A percentile compares a stretch with the other conserved stretches of the same genome.
These are phyloP conservation scores for Paxillus rubicundulus DNA, from an alignment of 768 basidiomycete genomes.

Conservation along the genomic window DNA sequence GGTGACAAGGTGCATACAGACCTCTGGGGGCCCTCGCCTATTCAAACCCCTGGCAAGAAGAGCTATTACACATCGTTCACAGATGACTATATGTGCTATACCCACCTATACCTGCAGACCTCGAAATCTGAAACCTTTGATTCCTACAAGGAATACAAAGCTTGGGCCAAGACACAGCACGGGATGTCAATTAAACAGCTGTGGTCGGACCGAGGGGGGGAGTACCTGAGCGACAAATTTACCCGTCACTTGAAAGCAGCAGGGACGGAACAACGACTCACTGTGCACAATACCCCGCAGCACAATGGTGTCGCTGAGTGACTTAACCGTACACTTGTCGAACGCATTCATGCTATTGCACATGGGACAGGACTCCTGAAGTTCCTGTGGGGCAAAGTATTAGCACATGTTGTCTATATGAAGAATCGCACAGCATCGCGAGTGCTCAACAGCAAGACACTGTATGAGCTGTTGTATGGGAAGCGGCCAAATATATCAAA, in stretches of 20 bases:
- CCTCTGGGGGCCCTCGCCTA: slow-evolving; percentile 25
- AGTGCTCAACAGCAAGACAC: not conserved
- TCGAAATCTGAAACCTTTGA: not conserved
- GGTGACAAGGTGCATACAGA: slow-evolving; percentile 18
- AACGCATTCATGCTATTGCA: too few relatives aligned
- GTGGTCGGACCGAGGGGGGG: not conserved
- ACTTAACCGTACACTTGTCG: too few relatives aligned
- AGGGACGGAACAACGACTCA: not conserved
- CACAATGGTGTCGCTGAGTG: too few relatives aligned
- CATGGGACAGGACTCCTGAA: too few relatives aligned
- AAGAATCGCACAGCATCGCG: too few relatives aligned
- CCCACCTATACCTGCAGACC: too few relatives aligned
- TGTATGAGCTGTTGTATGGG: slow-evolving; percentile 1
- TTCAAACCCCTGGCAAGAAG: slow-evolving; percentile 14
- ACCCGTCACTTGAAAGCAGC: not conserved
- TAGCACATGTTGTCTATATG: too few relatives aligned
- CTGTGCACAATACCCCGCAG: too few relatives aligned
- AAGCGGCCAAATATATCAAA: slow-evolving; percentile 9
- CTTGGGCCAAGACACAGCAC: not conserved
- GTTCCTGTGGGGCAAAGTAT: too few relatives aligned
- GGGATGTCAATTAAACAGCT: not conserved
- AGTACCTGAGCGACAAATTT: not conserved
- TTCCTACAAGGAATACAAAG: not conserved
- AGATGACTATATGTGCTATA: slow-evolving; percentile 11
- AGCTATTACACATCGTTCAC: slow-evolving; percentile 25